A percentile compares a stretch with the other conserved stretches of the same genome.
Conservation (phyloP, 2,329 filamentous ascomycete species). For the Fusarium bulbicola region DNA sequence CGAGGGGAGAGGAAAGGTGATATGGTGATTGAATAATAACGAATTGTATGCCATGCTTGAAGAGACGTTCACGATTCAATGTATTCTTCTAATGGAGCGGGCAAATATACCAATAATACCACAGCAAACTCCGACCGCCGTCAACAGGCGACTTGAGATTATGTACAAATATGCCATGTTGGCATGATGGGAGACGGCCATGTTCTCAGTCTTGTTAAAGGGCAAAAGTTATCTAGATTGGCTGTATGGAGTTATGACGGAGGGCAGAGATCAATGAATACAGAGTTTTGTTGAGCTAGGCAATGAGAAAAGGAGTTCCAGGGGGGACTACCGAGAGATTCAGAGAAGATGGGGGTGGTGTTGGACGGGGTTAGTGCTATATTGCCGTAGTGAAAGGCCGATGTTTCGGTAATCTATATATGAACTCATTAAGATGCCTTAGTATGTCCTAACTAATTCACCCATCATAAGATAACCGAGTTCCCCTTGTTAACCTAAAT, state of each 20-base stretch:
- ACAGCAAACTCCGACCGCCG: constrained; percentile 20
- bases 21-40: constrained; percentile 24
- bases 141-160: constrained; percentile 1
- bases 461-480: background rate
- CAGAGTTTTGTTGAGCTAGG: background rate
- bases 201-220: background rate
- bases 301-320: background rate
- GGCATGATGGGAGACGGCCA: background rate
- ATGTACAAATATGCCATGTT: background rate
- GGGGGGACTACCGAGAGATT: background rate
- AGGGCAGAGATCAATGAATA: background rate
- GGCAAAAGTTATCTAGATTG: background rate
- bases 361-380: background rate
- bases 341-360: background rate
- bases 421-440: background rate
- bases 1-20: constrained; percentile 43
- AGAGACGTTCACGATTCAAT: constrained; percentile 41
- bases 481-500: background rate
- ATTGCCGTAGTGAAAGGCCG: background rate
- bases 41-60: constrained; percentile 41
- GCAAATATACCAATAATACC: constrained; percentile 42
- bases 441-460: background rate
- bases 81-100: constrained; percentile 34
- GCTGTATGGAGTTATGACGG: background rate
- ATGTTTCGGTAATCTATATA: background rate